These are phyloP conservation scores for Pichia pseudocactophila DNA, from an alignment of 805 yeast genomes.

Conservation along the genomic window DNA sequence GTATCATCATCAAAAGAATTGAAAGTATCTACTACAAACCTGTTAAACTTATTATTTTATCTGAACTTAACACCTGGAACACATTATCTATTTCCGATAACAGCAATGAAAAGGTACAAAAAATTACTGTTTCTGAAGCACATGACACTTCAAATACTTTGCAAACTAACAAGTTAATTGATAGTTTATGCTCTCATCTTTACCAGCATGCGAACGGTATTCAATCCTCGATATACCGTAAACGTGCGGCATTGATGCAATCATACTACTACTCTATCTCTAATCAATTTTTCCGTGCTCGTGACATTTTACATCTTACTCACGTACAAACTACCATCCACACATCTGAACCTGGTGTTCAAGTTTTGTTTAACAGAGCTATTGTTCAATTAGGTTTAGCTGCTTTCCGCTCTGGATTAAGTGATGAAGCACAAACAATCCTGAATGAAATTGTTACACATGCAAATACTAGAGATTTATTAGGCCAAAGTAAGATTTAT, in stretches of 20 bases:
- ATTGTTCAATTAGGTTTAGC: constrained; percentile 91
- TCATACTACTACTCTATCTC: constrained; percentile 89
- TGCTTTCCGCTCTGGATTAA: constrained; percentile 86
- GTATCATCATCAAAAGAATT: constrained; percentile 74
- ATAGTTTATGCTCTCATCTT: constrained; percentile 55
- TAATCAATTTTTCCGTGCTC: constrained; percentile 73
- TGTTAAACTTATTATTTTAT: constrained; percentile 52
- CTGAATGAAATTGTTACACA: constrained; percentile 83
- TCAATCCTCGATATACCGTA: constrained; percentile 58
- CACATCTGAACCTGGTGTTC: constrained; percentile 76
- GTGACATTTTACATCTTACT: constrained; percentile 80
- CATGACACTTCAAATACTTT: constrained; percentile 23
- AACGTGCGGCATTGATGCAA: constrained; percentile 76
- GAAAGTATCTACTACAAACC: constrained; percentile 95
- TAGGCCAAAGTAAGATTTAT: constrained; percentile 65
- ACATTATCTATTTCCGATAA: constrained; percentile 31
- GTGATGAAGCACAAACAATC: constrained; percentile 78
- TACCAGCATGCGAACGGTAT: constrained; percentile 37
- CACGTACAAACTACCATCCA: constrained; percentile 79
- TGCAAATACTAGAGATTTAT: constrained; percentile 77
- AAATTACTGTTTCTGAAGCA: constrained; percentile 14
- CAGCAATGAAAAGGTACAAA: constrained; percentile 27
- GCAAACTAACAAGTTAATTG: constrained; percentile 50
- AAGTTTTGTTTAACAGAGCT: constrained; percentile 90
- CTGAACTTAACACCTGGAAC: constrained; percentile 74